Conservation (phyloP, 768 basidiomycete genomes). For the Tremella mesenterica region DNA sequence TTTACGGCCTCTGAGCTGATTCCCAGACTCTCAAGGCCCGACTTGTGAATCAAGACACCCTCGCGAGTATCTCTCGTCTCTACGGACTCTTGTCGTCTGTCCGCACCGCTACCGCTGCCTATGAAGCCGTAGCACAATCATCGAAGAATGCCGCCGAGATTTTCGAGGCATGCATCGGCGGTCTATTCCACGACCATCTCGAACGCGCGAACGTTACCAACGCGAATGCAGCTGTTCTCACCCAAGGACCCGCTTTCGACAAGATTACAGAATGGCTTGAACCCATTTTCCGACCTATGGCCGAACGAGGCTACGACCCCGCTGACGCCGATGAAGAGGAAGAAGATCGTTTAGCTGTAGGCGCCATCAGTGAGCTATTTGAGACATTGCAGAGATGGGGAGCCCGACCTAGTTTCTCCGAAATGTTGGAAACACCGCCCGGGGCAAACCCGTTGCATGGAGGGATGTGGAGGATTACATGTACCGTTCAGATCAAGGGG, state of each 20-base stretch:
- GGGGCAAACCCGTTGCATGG: no score
- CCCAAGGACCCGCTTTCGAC: constrained; percentile 21
- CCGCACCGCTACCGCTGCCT: constrained; percentile 2
- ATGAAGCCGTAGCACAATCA: constrained; percentile 1
- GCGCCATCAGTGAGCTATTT: not conserved
- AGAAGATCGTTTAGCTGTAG: not conserved
- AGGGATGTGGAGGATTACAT: no score
- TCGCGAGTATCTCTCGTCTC: constrained; percentile 21
- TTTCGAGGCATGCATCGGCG: constrained; percentile 36
- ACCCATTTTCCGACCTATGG: constrained; percentile 25
- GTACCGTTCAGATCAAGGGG: no score
- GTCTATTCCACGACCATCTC: constrained; percentile 25
- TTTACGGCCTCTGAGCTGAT: no score
- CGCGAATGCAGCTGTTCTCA: not conserved
- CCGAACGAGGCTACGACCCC: constrained; percentile 8
- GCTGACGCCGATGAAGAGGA: not conserved
- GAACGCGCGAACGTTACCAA: not conserved
- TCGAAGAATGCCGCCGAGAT: constrained; percentile 23
- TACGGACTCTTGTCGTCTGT: constrained; percentile 20
- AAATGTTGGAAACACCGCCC: no score
- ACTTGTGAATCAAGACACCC: constrained; percentile 21
- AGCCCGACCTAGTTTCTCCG: no score
- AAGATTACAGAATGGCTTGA: constrained; percentile 22
- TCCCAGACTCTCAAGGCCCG: constrained; percentile 26
- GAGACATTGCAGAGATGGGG: no score